Evolutionary conservation across 176 grass and related monocot species (phyloP).

Genomic region (Carex myosuroides): DNA sequence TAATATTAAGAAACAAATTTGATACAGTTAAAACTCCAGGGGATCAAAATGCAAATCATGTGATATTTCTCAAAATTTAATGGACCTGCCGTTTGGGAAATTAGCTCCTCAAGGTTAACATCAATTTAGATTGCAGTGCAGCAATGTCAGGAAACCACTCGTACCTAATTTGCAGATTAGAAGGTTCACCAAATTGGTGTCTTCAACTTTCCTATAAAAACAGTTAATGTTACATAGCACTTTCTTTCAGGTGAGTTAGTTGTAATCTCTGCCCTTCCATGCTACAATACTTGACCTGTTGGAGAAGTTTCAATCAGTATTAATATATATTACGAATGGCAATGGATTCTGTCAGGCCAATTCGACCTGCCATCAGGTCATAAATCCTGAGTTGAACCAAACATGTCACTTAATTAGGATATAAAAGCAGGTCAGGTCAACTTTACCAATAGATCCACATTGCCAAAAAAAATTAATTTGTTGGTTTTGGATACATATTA

Average conservation of each 20-base stretch:
- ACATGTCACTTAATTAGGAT: neutral
- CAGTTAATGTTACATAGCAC: neutral
- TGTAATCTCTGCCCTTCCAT: slow-evolving; percentile 46
- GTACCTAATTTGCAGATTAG: neutral
- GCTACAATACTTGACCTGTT: slow-evolving; percentile 51
- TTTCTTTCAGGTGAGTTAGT: slow-evolving; percentile 19
- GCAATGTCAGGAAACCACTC: neutral
- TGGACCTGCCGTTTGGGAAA: neutral
- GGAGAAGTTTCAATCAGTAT: slow-evolving; percentile 3
- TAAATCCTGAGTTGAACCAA: neutral
- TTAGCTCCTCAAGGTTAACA: neutral
- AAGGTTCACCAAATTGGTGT: neutral
- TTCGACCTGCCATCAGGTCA: neutral
- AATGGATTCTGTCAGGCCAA: neutral
- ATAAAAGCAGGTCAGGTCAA: neutral
- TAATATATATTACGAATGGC: neutral
- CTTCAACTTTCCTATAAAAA: slow-evolving; percentile 4
- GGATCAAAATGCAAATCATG: neutral
- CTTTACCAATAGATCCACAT: neutral
- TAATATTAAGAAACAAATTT: neutral
- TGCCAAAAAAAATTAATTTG: neutral
- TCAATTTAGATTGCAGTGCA: neutral
- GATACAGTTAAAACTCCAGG: neutral
- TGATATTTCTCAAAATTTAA: neutral
- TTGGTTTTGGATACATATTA: neutral